Evolutionary conservation across 1,139 yeast genomes (phyloP).

Genomic region (Ogataea hybrid): DNA sequence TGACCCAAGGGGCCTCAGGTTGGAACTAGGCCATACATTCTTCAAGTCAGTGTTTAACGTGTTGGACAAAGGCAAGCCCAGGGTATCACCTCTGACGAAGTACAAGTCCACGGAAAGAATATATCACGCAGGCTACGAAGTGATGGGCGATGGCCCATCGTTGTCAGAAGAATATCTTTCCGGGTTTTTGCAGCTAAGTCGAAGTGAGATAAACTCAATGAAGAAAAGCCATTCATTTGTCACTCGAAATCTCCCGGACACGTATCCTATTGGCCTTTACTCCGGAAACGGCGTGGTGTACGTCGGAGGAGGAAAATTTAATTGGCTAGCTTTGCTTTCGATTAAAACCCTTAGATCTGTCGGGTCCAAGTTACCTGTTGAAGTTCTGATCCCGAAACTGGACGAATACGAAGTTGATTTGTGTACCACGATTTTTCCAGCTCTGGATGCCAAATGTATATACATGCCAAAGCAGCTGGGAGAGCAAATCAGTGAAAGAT

Average conservation of each 20-base stretch:
- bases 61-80: conserved; percentile 30
- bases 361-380: conserved; percentile 71
- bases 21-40: conserved; percentile 34
- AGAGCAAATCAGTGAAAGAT: conserved; percentile 39
- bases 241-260: conserved; percentile 23
- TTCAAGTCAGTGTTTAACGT: conserved; percentile 27
- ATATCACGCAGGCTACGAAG: conserved; percentile 30
- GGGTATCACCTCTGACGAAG: conserved; percentile 25
- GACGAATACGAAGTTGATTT: conserved; percentile 69
- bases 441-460: conserved; percentile 67
- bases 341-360: conserved; percentile 60
- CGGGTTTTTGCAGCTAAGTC: conserved; percentile 27
- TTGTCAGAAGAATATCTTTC: conserved; percentile 31
- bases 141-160: conserved; percentile 29
- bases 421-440: conserved; percentile 64
- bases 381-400: conserved; percentile 67
- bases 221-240: conserved; percentile 30
- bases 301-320: conserved; percentile 79
- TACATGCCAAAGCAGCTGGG: conserved; percentile 59
- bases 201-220: conserved; percentile 25
- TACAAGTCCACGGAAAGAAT: conserved; percentile 29
- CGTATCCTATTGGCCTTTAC: conserved; percentile 23
- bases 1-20: conserved; percentile 24
- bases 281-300: conserved; percentile 78
- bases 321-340: conserved; percentile 68